Evolutionary conservation across 202 grass and related monocot species (phyloP), one percentile per base, ranked within the genome.

Genomic region (Zizania palustris): DNA sequence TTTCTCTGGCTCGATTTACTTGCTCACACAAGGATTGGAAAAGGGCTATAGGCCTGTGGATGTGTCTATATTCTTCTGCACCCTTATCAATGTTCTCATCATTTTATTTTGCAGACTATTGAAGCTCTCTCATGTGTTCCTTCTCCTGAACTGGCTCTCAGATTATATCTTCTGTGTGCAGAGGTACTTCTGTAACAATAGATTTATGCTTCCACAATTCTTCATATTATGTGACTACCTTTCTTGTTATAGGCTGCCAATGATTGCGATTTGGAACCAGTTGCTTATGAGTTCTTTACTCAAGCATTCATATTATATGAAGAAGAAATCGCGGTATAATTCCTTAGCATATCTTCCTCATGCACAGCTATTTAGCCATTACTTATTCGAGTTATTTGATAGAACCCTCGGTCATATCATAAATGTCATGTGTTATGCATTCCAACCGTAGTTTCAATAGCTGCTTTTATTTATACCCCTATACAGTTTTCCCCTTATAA

Each of bases 261-360:
- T 83, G 96, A 99, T 87, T 99, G 92, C 67, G 92, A 99, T 84
- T 68, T 99, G 67, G 96, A 99, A 83, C 92, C 96, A 9, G 87
- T 99, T 78, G 89, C 96, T 83, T 99, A 99, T 73, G 96, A 99
- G 75, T 99, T 99, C 69, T 95, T 99, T 78, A 99, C 96, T 60
- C 96, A 99, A 90, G 96, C 96, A 78, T 99, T 98, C 81, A 88
- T 98, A 28, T 85, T 98, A 72, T 98, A 98, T 63, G 96, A 98
- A 89, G 96, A 98, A 83, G 96, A 98, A 77, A 94, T 98, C 5
- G 72, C 91, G n/a, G 96, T 98, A 94, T 80, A 69, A 61, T 5
- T 72, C 58, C 45, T 57, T 37, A 9, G 5, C 38, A 38, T 59
- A 37, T 3, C 45, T 60, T 67, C 44, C 53, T 78, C n/a, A 16